Evolutionary conservation across 495 filamentous ascomycete species (phyloP), one percentile per base, ranked within the genome.

Genomic region (Pyronema domesticum): DNA sequence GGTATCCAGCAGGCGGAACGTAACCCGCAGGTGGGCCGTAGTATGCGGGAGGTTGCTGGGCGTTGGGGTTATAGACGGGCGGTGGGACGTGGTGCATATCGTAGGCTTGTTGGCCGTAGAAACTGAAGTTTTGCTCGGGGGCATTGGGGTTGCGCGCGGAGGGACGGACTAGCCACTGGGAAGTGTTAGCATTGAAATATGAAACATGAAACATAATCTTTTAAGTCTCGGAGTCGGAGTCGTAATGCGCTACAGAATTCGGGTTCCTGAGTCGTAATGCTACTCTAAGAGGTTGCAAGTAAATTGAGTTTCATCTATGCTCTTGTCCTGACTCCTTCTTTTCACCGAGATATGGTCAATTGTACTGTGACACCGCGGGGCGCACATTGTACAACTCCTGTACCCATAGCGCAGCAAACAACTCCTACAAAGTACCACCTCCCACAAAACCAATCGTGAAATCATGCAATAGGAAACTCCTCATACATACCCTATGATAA

Each of bases 131-230:
- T 9, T 63, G 46, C 53, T 64, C 60, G 13, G 62, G 55, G 66
- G 4, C 76, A 74, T 58, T 79, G 74, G 63, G 73, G 77, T 44
- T 64, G 70, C 40, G 75, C 73, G 47, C 76, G 71, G 52, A 77
- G 53, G 74, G 72, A 50, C 75, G 72, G 48, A 85, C 70, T 19
- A 86, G 74, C 74, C 76, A 83, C 80, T 83, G 55, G n/a, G 30
- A 51, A 34, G 18, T 19, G 23, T 13, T 53, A 58, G n/a, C 15
- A 43, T 46, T 52, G 11, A 17, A 15, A 3, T 10, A 17, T 42
- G 39, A 34, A 23, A 13, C 8, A 37, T 52, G 30, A 46, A 15
- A n/a, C 8, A 46, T 15, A 37, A 19, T 14, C 23, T 30, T 30
- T 5, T 5, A 30, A 30, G 23, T 30, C 23, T 30, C 5, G 23